Evolutionary conservation across 257 asterid species (phyloP), one percentile per base, ranked within the genome.

Genomic region (Solanum clarkiae): DNA sequence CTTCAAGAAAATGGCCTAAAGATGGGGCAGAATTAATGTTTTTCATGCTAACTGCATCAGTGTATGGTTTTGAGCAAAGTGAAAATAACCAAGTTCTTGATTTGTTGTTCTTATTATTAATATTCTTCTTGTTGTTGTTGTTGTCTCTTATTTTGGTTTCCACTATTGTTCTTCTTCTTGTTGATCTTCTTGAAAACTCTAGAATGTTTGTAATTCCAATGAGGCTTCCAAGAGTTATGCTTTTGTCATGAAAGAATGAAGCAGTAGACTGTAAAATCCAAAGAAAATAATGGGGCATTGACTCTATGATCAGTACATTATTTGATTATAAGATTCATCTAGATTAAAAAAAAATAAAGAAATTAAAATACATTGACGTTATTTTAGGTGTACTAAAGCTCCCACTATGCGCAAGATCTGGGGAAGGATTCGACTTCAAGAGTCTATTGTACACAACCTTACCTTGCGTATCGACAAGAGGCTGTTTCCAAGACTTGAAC

Each of bases 1-100:
- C 94, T 84, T 92, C 94, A 71, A 94, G 98, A 89, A 92, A 93
- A 86, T 94, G 93, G 81, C 90, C 95, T 24, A 94, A 97, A 36
- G 95, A 92, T 1, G 90, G 91, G 47, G 89, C 11, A 14, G 85
- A 6, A 45, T 8, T 62, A 88, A 83, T 88, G 16, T 20, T 22
- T 86, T 85, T 87, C 49, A 91, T 88, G 90, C 72, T 91, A 29
- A 94, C 93, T 56, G 92, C 95, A 74, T 94, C 95, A 22, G 95
- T 91, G 87, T 89, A 87, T n/a, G 92, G 88, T 86, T 89, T 91
- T 26, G 94, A 91, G 87, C 97, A 94, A 6, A 94, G 89, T 0
- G 94, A 90, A 32, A 92, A 59, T 83, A 94, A 91, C 92, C 98
- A 92, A 36, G 91, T 85, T 55, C 80, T 93, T 36, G 94, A 88